A percentile compares a stretch with the other conserved stretches of the same genome.
Conservation (phyloP, 768 basidiomycete species). For the Termitomyces bulborhizus region DNA sequence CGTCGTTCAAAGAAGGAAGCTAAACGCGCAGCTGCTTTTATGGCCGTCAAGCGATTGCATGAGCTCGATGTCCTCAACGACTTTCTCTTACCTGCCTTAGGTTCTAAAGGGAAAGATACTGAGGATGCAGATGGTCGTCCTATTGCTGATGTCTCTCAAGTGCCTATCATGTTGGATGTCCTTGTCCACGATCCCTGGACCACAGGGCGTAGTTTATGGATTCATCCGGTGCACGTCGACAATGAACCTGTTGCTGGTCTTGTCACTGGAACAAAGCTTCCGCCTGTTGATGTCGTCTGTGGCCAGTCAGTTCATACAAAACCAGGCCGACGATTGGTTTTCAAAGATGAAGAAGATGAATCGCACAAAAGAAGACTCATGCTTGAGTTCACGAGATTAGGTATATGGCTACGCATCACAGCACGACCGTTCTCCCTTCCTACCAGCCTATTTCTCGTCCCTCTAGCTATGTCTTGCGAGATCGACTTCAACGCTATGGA, state of each 20-base stretch:
- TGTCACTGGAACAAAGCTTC: conserved; percentile 58
- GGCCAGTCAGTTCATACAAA: conserved; percentile 28
- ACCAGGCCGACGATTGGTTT: conserved; percentile 24
- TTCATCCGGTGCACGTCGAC: conserved; percentile 55
- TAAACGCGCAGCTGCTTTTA: conserved; percentile 75
- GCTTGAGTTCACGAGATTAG: conserved; percentile 58
- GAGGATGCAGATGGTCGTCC: conserved; percentile 48
- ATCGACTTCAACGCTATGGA: conserved; percentile 58
- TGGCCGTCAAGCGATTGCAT: conserved; percentile 66
- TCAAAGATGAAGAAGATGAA: conserved; percentile 40
- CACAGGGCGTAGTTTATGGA: conserved; percentile 47
- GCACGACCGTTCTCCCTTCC: conserved; percentile 44
- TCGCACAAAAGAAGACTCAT: conserved; percentile 43
- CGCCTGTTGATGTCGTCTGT: conserved; percentile 36
- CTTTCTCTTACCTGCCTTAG: conserved; percentile 68
- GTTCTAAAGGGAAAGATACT: conserved; percentile 38
- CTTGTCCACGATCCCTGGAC: conserved; percentile 64
- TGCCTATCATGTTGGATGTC: conserved; percentile 55
- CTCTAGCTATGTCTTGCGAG: conserved; percentile 40
- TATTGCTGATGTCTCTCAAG: conserved; percentile 33
- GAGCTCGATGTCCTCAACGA: conserved; percentile 76
- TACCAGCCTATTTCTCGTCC: conserved; percentile 61
- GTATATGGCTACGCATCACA: conserved; percentile 59
- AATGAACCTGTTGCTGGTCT: conserved; percentile 50
- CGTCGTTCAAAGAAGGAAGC: conserved; percentile 74